Percentiles rank a stretch among this genome's conserved stretches.
phyloP scores from a whole-genome alignment of 1,139 yeast species.

The Geotrichum candidum region DNA sequence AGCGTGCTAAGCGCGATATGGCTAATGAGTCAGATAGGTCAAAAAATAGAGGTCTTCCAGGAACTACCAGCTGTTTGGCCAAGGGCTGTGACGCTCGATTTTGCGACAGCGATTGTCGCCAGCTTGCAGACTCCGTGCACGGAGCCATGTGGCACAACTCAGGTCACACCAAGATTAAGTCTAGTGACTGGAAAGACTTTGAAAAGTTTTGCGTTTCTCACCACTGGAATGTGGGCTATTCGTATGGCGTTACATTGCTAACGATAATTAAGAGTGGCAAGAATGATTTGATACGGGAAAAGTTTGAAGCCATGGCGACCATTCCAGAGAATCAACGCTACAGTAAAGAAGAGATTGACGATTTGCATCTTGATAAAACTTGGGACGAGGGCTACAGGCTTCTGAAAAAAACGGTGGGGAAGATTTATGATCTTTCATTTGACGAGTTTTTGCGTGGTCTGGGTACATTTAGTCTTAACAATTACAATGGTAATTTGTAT shows the following conservation, averaged over 20 bases:
- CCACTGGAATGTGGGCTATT: slow-evolving; percentile 65
- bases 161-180: slow-evolving; percentile 35
- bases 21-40: neutral
- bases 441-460: slow-evolving; percentile 55
- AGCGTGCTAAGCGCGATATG: neutral
- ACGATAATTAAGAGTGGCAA: slow-evolving; percentile 33
- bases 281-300: slow-evolving; percentile 39
- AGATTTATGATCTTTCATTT: slow-evolving; percentile 39
- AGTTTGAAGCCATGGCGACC: slow-evolving; percentile 59
- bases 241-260: slow-evolving; percentile 56
- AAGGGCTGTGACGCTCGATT: slow-evolving; percentile 27
- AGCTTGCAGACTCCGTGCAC: slow-evolving; percentile 42
- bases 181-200: slow-evolving; percentile 48
- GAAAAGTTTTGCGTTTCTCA: slow-evolving; percentile 60
- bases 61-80: slow-evolving; percentile 7
- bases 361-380: slow-evolving; percentile 48
- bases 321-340: slow-evolving; percentile 59
- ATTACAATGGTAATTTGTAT: slow-evolving; percentile 54
- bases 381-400: slow-evolving; percentile 55
- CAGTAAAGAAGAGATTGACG: slow-evolving; percentile 54
- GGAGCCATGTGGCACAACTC: slow-evolving; percentile 49
- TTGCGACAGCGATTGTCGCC: slow-evolving; percentile 29
- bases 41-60: slow-evolving; percentile 13
- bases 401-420: slow-evolving; percentile 49
- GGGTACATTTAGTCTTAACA: slow-evolving; percentile 72